Evolutionary conservation across 495 filamentous ascomycete species (phyloP).

Genomic region (Aspergillus cavernicola): DNA sequence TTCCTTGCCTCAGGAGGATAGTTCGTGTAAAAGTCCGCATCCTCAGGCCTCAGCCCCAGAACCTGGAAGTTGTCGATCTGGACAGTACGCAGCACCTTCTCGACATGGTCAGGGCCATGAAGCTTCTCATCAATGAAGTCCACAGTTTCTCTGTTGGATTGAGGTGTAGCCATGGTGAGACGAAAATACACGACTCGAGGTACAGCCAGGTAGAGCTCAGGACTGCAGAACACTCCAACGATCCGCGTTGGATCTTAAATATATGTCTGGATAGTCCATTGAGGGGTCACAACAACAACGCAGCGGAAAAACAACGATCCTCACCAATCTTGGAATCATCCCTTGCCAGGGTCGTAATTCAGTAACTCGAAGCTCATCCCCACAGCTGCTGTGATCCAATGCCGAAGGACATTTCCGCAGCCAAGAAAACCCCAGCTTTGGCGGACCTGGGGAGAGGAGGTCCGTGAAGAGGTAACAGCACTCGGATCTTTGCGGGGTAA

Average conservation of each 20-base stretch:
- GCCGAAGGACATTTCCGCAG: not conserved
- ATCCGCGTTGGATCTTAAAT: not conserved
- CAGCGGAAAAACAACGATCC: not conserved
- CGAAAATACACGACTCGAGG: not conserved
- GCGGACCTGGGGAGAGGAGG: not conserved
- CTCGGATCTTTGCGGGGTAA: not conserved
- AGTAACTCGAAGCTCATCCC: not conserved
- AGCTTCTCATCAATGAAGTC: slow-evolving; percentile 13
- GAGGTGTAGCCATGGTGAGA: not conserved
- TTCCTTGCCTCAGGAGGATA: slow-evolving; percentile 19
- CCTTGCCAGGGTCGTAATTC: not conserved
- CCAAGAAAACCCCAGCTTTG: not conserved
- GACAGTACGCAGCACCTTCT: slow-evolving; percentile 5
- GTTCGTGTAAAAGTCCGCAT: slow-evolving; percentile 24
- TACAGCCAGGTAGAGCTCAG: not conserved
- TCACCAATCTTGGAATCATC: not conserved
- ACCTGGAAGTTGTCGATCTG: slow-evolving; percentile 23
- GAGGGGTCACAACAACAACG: not conserved
- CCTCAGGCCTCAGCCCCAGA: slow-evolving; percentile 19
- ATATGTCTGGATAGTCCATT: not conserved
- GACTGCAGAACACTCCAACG: not conserved
- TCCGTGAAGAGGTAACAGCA: too few species aligned
- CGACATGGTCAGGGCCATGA: slow-evolving; percentile 9
- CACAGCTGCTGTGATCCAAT: not conserved
- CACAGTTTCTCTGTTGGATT: not conserved